Base-by-base conservation (phyloP, 2,329 filamentous ascomycete species). In the Grosmannia huntii region DNA sequence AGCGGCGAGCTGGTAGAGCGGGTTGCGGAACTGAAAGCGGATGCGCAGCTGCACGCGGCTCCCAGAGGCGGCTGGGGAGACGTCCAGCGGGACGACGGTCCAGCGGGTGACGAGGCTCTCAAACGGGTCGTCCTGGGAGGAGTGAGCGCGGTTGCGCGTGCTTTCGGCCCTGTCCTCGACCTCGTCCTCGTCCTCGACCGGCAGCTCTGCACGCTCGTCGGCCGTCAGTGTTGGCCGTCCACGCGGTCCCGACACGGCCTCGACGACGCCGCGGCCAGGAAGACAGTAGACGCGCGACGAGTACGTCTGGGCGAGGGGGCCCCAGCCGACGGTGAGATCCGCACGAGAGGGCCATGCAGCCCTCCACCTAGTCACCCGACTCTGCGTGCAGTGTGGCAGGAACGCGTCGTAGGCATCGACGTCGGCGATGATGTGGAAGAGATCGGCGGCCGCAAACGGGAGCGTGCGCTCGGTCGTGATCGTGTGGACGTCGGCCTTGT, bases 391-490 rank as follows among this genome's bases (percentile, higher is more conserved):
- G 79, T 95, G 96, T 12, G 94, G 94, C n/a, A 99, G 82, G 77
- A 97, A 99, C 63, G 76, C 70, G 44, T 80, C 76, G 80, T 99
- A 99, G 62, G 83, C 83, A 70, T 89, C 82, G 63, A 99, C 84
- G 71, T 96, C 90, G 73, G 90, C 84, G 70, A 99, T 91, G 57
- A 96, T 80, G 64, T 78, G 77, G 81, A 94, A 99, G 65, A 99
- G 84, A 1, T 82, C 76, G 5, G 72, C 66, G 36, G 83, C 76
- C 0, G 84, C 74, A 76, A 95, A 95, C 16, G 88, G 87, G 16
- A 97, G 85, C 4, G 79, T 86, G 61, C 90, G 87, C 23, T 79
- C 78, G 12, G 90, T 90, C 56, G 80, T 82, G 59, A 97, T 78
- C 63, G 76, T 82, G 68, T 91, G 88, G 70, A 21, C 14, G 28